Evolutionary conservation across 208 protist genomes (phyloP), one percentile per base, ranked within the genome.

Genomic region (Crithidia brevicula): DNA sequence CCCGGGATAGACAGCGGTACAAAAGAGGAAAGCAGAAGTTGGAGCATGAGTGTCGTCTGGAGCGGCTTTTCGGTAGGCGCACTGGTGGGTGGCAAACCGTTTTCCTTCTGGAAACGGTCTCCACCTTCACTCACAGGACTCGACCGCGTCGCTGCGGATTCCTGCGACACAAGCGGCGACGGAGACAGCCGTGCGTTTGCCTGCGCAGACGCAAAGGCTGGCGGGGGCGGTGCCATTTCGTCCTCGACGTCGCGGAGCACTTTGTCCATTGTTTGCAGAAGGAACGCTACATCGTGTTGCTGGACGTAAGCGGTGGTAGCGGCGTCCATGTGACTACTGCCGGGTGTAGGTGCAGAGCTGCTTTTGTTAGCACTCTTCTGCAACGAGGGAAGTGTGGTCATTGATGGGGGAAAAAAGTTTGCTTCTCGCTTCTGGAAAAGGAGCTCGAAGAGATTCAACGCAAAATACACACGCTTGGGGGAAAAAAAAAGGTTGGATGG

Each of bases 1-100:
- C 28, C 31, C n/a, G 27, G 46, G n/a, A 15, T 13, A 16, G 58
- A 28, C 15, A 63, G 30, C 42, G 58, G 58, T 20, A 43, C 52
- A 50, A 74, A 61, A 30, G 33, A 53, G 11, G 49, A 66, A 20
- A 67, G 59, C 15, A 74, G 51, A 5, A 74, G 16, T 20, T 67
- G 67, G 22, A 74, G 42, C 23, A 31, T 25, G 6, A 67, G 59
- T 3, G 58, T 52, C 23, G 10, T 47, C 13, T 67, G 33, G 0
- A 52, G 58, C 42, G 5, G 20, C 25, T 62, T 62, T 47, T n/a
- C 40, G 3, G 3, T 23, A 2, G 53, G 16, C 7, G n/a, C 18
- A 9, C 15, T 9, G 10, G 56, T 31, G 6, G 16, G 27, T 1
- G 3, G 11, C 2, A 49, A 50, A 13, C 25, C 28, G 2, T 36